Base-by-base conservation (phyloP, 1,139 yeast genomes). In the Kurtzmaniella quercitrusa region DNA sequence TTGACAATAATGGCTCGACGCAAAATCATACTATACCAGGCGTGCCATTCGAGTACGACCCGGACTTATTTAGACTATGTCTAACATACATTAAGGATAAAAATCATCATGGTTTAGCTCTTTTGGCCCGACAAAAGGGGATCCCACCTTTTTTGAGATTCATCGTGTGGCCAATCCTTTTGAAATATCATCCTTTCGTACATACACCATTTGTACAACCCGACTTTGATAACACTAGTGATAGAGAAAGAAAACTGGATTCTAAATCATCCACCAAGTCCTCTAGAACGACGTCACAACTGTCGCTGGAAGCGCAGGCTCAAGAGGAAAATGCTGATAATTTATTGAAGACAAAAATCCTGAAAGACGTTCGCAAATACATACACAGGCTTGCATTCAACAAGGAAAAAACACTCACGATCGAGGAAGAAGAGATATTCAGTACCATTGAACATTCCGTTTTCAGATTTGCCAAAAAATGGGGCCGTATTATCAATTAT, bases 181-280 rank as follows among this genome's bases (percentile, higher is more conserved):
- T 91, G 47, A 82, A 82, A 51, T 80, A 81, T 52, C 97, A 91
- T 60, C 96, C 97, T 0, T 86, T 83, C 67, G 96, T 88, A 14
- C 63, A 80, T 36, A 72, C 81, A 42, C 96, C 96, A 0, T 84
- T 78, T 49, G 71, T 85, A 36, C 75, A 77, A 48, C 84, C 88
- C 1, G 88, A 83, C 47, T 18, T 44, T 23, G 49, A 30, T 9
- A 22, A 49, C 22, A 38, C 42, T n/a, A 54, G 50, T 11, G 54
- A 52, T 26, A 41, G 40, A 17, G 52, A 51, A 37, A 42, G 33
- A 36, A 17, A 26, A 15, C 18, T 11, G 15, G 33, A 18, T 3
- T 38, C 40, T 5, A 33, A 38, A 4, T n/a, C 9, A 18, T 7
- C 34, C 7, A 5, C 16, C 3, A 17, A 14, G n/a, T n/a, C 38